Base-by-base conservation (phyloP, 371 early-diverging fungal species). In the Syncephalastrum sp. region DNA sequence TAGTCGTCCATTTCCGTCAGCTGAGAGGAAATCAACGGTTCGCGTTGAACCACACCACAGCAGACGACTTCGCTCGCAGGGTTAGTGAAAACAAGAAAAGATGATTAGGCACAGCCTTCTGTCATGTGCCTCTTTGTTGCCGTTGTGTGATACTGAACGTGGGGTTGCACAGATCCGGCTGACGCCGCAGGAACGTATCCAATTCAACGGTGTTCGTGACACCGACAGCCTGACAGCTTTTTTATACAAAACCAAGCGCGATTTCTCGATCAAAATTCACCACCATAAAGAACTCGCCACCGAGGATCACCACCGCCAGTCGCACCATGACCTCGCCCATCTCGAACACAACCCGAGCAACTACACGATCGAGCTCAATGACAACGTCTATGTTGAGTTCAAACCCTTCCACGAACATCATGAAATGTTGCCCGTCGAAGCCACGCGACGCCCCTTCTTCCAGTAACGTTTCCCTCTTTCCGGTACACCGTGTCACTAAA, bases 201-300 rank as follows among this genome's bases (percentile, higher is more conserved):
- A 69, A 43, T 76, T 84, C 8, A 74, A 79, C 41, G 78, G 75
- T 10, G 77, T 84, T n/a, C 77, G 75, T 29, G 81, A 81, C 29
- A 82, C 75, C 14, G 84, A 84, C 33, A 71, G 73, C 4, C 57
- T 84, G 15, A 76, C 73, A n/a, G 67, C 68, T 21, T 84, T 82
- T 50, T 59, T 84, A 41, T 77, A 81, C 56, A 77, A 82, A 21
- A 66, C 70, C 8, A 74, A 75, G 21, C 74, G 77, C 4, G 81
- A 82, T 4, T 84, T 80, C 54, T 81, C 82, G 7, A 81, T 84
- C 29, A 79, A 77, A 51, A 77, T 84, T 14, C 77, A 81, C 27
- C 69, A 77, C 27, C 67, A 62, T 48, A 53, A 56, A 47, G 57
- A 67, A 8, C 16, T 25, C 16, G 14, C 27, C 41, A 17, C 47